Evolutionary conservation across 768 basidiomycete genomes (phyloP), one percentile per base, ranked within the genome.

Genomic region (Lentinula lateritia): DNA sequence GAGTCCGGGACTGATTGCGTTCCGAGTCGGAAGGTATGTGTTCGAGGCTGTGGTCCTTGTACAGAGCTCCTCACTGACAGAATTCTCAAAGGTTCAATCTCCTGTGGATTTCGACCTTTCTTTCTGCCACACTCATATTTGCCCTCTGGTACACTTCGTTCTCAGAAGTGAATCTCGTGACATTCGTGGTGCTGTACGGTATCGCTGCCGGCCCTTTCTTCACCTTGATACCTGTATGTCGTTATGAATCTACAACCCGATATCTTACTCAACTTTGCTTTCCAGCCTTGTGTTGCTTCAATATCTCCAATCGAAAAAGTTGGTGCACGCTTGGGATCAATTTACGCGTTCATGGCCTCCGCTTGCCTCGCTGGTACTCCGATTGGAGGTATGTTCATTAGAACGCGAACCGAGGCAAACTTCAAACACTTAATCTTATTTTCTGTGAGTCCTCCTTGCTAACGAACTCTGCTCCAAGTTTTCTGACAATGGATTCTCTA

Each of bases 361-460:
- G 67, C 64, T 18, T 66, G 68, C 12, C 62, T 71, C 20, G 67
- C 68, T n/a, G 70, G 70, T 6, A 67, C 69, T 34, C 70, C 69
- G 0, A 61, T 70, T 35, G 69, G 66, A 9, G 68, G 67, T 10
- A 53, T 68, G 10, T 71, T 70, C 64, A 66, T 71, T 38, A 61
- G 57, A 52, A 52, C 50, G 2, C 15, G 46, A 32, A 67, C 62
- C 7, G 41, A 65, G 13, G 59, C 61, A 35, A 65, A 69, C 53
- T 71, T 69, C 61, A 42, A 60, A 57, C 66, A 69, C 60, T 64
- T 71, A 0, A 71, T 71, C 7, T 62, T 71, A 38, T 71, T 67
- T 36, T 69, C 70, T 28, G 69, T 69, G 59, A 50, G 69, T 50
- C 8, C 15, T 54, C 20, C 42, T 18, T 53, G 12, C 20, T 39